These are phyloP conservation scores for Candida gorgasii DNA, from an alignment of 805 yeast genomes.

Conservation along the genomic window DNA sequence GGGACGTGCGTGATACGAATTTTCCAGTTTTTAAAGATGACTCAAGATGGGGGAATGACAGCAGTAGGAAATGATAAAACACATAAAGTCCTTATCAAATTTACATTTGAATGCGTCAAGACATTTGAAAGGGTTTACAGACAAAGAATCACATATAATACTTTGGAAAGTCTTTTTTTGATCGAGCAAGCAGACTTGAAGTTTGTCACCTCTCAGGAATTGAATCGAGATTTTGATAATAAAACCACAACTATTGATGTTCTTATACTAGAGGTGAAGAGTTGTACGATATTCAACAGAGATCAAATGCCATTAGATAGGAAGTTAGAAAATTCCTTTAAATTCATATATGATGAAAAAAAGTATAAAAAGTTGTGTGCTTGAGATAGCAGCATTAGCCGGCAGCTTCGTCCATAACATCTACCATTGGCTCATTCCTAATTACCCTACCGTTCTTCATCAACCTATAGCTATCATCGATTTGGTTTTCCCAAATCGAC, in stretches of 20 bases:
- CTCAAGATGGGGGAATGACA: conserved; percentile 25
- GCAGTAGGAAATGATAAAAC: conserved; percentile 33
- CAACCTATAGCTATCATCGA: conserved; percentile 18
- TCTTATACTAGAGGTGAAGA: conserved; percentile 29
- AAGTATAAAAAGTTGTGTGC: conserved; percentile 1
- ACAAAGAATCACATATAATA: conserved; percentile 35
- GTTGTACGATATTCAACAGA: conserved; percentile 32
- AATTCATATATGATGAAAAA: conserved; percentile 25
- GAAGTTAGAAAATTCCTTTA: conserved; percentile 21
- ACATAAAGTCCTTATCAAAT: conserved; percentile 30
- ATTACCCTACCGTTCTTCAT: conserved; percentile 27
- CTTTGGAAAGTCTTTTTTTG: conserved; percentile 26
- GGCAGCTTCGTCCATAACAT: conserved; percentile 21
- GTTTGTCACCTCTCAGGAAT: conserved; percentile 20
- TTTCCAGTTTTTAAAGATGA: conserved; percentile 23
- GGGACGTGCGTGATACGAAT: conserved; percentile 31
- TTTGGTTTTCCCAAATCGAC: conserved; percentile 23
- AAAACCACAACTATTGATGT: conserved; percentile 18
- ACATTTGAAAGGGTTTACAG: conserved; percentile 31
- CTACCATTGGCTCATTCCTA: conserved; percentile 22
- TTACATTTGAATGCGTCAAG: conserved; percentile 28
- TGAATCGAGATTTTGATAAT: conserved; percentile 14
- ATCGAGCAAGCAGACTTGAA: conserved; percentile 29
- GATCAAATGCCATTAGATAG: conserved; percentile 27
- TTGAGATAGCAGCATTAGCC: not conserved